These are phyloP conservation scores for Saccharomyces hybrid DNA, from an alignment of 1,139 yeast genomes.

Conservation along the genomic window DNA sequence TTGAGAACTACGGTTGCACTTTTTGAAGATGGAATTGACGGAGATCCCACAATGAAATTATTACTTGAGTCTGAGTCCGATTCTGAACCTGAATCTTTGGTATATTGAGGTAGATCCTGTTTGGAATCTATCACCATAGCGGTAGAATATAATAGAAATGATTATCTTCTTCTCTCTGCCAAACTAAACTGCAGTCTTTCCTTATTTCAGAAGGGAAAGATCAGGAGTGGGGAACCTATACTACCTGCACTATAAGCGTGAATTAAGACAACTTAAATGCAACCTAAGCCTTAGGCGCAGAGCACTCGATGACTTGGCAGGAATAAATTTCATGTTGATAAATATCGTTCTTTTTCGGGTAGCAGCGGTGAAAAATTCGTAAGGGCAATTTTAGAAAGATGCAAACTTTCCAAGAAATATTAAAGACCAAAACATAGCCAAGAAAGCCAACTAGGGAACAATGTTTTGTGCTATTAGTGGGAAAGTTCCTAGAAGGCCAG, in stretches of 20 bases:
- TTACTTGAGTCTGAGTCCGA: background rate
- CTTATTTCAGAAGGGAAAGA: background rate
- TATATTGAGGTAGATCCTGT: background rate
- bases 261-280: background rate
- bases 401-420: background rate
- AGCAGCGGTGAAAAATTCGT: background rate
- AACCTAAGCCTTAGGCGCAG: background rate
- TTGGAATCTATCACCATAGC: background rate
- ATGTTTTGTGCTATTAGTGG: slow-evolving; percentile 43
- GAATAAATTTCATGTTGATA: background rate
- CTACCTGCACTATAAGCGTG: background rate
- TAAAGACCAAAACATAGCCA: background rate
- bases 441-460: background rate
- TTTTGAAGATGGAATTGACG: slow-evolving; percentile 5
- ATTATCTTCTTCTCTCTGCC: background rate
- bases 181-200: background rate
- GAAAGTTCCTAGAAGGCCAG: slow-evolving; percentile 58
- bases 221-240: background rate
- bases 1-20: slow-evolving; percentile 5
- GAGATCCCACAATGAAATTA: background rate
- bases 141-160: background rate
- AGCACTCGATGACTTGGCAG: background rate
- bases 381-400: background rate
- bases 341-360: background rate
- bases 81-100: background rate